These are phyloP conservation scores for Onygena corvina DNA, from an alignment of 2,329 filamentous ascomycete species.

Conservation along the genomic window DNA sequence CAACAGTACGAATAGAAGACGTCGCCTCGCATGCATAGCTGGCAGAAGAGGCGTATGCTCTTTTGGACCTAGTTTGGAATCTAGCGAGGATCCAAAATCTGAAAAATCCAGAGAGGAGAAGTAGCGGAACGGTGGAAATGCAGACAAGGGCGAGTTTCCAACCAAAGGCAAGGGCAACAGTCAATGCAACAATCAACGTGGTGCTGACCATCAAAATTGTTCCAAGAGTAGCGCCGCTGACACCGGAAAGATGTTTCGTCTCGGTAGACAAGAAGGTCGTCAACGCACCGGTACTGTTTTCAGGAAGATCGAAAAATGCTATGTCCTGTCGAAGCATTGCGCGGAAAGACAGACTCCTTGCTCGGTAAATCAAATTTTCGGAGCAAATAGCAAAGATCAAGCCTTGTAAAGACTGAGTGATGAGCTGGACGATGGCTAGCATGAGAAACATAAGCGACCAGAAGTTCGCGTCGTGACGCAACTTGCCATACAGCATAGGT, in stretches of 20 bases:
- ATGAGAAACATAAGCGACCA: constrained; percentile 85
- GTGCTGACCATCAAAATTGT: constrained; percentile 70
- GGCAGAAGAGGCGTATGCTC: constrained; percentile 66
- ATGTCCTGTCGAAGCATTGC: constrained; percentile 88
- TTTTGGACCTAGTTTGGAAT: constrained; percentile 68
- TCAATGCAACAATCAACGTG: constrained; percentile 63
- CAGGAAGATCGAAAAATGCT: constrained; percentile 75
- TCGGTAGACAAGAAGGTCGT: constrained; percentile 83
- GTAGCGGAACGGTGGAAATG: constrained; percentile 62
- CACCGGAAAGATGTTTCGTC: constrained; percentile 75
- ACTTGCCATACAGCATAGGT: constrained; percentile 39
- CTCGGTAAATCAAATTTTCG: constrained; percentile 72
- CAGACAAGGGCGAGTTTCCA: constrained; percentile 85
- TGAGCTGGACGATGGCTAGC: constrained; percentile 60
- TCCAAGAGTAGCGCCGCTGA: constrained; percentile 77
- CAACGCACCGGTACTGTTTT: constrained; percentile 78
- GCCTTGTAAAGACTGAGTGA: constrained; percentile 58
- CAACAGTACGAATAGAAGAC: constrained; percentile 85
- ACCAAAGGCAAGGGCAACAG: constrained; percentile 59
- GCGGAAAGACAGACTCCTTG: constrained; percentile 71
- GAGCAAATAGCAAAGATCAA: constrained; percentile 71
- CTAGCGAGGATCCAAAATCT: constrained; percentile 72
- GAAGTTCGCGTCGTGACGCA: constrained; percentile 64
- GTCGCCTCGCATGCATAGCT: constrained; percentile 88
- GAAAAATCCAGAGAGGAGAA: constrained; percentile 72